Percentiles rank a stretch among this genome's conserved stretches.
Conservation (phyloP, 495 filamentous ascomycete genomes). For the Oleoguttula mirabilis region DNA sequence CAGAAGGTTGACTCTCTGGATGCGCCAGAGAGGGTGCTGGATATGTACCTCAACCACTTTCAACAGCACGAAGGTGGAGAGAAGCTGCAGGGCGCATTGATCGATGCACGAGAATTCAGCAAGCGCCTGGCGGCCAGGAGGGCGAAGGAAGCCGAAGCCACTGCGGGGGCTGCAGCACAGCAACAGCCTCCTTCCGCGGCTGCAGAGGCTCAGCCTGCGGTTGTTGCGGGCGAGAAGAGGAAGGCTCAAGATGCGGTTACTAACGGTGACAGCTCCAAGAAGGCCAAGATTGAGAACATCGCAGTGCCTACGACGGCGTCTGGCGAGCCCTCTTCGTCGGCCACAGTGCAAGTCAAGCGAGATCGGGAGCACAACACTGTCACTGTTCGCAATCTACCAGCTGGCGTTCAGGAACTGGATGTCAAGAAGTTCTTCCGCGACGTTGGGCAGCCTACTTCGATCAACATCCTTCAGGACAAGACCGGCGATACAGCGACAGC, state of each 20-base stretch:
- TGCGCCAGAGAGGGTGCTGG: slow-evolving; percentile 82
- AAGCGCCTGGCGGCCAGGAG: slow-evolving; percentile 52
- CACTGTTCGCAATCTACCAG: slow-evolving; percentile 63
- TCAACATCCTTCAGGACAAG: slow-evolving; percentile 49
- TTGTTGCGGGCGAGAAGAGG: slow-evolving; percentile 19
- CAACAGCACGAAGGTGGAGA: slow-evolving; percentile 71
- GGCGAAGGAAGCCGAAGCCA: slow-evolving; percentile 50
- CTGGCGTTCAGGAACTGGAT: slow-evolving; percentile 52
- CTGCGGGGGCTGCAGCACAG: slow-evolving; percentile 38
- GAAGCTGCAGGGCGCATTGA: slow-evolving; percentile 55
- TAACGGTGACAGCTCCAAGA: slow-evolving; percentile 41
- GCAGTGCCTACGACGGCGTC: slow-evolving; percentile 12
- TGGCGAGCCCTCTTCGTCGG: slow-evolving; percentile 25
- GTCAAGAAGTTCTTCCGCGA: slow-evolving; percentile 83
- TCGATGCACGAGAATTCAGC: slow-evolving; percentile 41
- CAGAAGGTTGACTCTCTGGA: slow-evolving; percentile 50
- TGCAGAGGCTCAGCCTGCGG: background rate
- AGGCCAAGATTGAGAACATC: slow-evolving; percentile 43
- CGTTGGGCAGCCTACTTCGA: slow-evolving; percentile 67
- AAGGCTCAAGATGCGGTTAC: slow-evolving; percentile 26
- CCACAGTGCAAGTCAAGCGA: slow-evolving; percentile 44
- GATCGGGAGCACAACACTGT: slow-evolving; percentile 85
- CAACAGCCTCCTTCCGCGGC: slow-evolving; percentile 29
- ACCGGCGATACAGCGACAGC: slow-evolving; percentile 52
- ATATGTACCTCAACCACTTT: slow-evolving; percentile 71